Conservation (phyloP, 345 rosid genomes). For the Rhizophora mangle region DNA sequence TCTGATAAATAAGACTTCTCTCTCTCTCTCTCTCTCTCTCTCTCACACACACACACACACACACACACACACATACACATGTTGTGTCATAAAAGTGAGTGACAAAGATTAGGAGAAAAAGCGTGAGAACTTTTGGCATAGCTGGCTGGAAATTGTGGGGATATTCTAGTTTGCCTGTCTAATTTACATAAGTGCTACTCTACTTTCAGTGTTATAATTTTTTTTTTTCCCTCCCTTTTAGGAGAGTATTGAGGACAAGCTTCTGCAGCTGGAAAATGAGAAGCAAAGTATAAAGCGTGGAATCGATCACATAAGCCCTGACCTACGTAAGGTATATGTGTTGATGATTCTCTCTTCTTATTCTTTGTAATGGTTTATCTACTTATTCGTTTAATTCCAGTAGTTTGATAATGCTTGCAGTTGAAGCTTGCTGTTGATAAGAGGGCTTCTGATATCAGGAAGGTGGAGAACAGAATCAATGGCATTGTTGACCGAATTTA, state of each 20-base stretch:
- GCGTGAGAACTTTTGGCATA: too few relatives aligned
- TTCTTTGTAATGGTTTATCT: conserved; percentile 13
- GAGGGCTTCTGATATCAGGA: conserved; percentile 59
- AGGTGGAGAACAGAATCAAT: conserved; percentile 84
- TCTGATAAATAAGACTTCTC: too few relatives aligned
- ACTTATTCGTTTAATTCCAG: conserved; percentile 13
- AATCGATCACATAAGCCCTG: conserved; percentile 61
- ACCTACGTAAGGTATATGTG: conserved; percentile 59
- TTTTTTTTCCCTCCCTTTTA: conserved; percentile 32
- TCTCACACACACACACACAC: too few relatives aligned
- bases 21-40: too few relatives aligned
- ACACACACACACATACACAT: too few relatives aligned
- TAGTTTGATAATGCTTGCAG: conserved; percentile 41
- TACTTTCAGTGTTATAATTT: conserved; percentile 5
- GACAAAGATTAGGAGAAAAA: too few relatives aligned
- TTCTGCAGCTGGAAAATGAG: conserved; percentile 67
- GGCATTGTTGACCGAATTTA: conserved; percentile 77
- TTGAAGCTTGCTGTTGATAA: conserved; percentile 54
- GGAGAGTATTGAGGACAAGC: conserved; percentile 88
- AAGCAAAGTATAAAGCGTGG: conserved; percentile 59
- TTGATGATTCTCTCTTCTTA: conserved; percentile 5
- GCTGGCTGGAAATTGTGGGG: too few relatives aligned
- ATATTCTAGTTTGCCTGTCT: background rate
- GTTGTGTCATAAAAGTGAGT: too few relatives aligned
- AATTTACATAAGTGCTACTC: background rate